Evolutionary conservation across 129 eudicot species (phyloP), one percentile per base, ranked within the genome.

Genomic region (Centaurea solstitialis): DNA sequence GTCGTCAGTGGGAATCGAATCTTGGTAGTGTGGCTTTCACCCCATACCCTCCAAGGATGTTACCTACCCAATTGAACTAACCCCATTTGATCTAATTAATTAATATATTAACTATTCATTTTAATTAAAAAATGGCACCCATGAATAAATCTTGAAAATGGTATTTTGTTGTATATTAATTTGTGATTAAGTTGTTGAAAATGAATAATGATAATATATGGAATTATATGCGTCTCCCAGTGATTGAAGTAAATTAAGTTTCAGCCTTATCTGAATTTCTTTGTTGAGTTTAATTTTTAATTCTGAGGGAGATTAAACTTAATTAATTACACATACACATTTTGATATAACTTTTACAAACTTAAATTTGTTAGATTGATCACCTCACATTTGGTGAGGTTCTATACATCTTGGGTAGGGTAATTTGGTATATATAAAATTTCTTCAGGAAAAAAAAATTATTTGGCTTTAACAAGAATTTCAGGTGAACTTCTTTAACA

Each of bases 191-290:
- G 9, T 37, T 12, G 40, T 73, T 41, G 21, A 41, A 22, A 35
- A 37, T 72, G 59, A 43, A 22, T 21, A 72, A 40, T 33, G 39
- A 37, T 24, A 30, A 28, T n/a, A n/a, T 28, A 1, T 65, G 17
- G 47, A 43, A 59, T 68, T 75, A 12, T 13, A 9, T 70, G 45
- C 1, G 12, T 50, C 87, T 84, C 87, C 84, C 84, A 12, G 50
- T 84, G 87, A 84, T 22, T 13, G 84, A 74, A 74, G 73, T 50
- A 79, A 68, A 23, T 33, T 33, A 33, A 33, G 37, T 84, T 84
- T 84, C 84, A 84, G 81, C 84, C 87, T 84, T 84, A 84, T 79
- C 87, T 84, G 87, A 84, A 84, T 35, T 22, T 67, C 64, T 68
- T 17, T 84, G 87, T 68, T 84, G 87, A 84, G 7, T 37, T 74